Evolutionary conservation across 306 rosid genomes (phyloP), one percentile per base, ranked within the genome.

Genomic region (Chamaecrista fasciculata): DNA sequence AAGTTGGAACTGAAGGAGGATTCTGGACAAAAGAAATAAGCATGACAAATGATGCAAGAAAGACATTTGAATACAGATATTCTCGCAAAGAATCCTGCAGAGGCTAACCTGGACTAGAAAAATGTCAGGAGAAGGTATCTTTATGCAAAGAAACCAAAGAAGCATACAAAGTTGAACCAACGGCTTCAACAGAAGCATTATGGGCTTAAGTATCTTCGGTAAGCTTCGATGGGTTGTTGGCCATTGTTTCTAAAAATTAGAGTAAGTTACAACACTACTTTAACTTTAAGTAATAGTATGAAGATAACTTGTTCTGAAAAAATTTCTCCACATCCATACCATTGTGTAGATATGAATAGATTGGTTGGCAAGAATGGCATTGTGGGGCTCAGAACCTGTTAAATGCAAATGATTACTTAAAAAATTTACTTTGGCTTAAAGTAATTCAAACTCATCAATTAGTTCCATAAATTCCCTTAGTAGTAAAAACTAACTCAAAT

Each of bases 1-100:
- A 79, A 34, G 97, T 88, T 25, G 99, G 99, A 85, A 94, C 95
- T 25, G 97, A 91, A 78, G 99, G 99, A 76, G 97, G 99, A 91
- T 94, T 94, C 99, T 94, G 82, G 43, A 76, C 23, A 79, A 61
- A 55, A 56, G 78, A 81, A 72, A 59, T 64, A 70, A 51, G 28
- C 16, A 65, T 23, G 33, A 62, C 24, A 71, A 71, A 51, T 57
- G 62, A 53, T 61, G 58, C 62, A 67, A 15, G 63, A 40, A 18
- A 8, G 43, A 29, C 25, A 11, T 7, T 49, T 20, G 20, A 7
- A 19, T 6, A 49, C 21, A 51, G 26, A 58, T 34, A 44, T 49
- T 49, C 70, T 18, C 49, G 63, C 42, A 39, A n/a, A 23, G 66
- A 44, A 49, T 34, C 28, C 46, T 16, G 34, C 61, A 61, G 66